Conservation (phyloP, 306 rosid species). For the Glycine tomentella region DNA sequence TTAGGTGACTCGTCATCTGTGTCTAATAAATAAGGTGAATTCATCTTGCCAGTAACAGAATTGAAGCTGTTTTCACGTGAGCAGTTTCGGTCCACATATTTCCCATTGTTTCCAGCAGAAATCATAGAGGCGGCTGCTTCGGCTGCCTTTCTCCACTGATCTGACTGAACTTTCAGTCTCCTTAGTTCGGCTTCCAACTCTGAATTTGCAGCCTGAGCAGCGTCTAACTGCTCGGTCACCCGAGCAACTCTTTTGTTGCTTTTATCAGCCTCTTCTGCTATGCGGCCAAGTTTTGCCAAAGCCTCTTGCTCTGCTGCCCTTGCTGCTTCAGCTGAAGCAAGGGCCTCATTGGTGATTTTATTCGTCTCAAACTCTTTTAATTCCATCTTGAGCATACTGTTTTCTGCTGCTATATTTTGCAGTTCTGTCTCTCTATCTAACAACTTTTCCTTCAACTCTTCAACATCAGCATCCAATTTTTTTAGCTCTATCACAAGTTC, state of each 20-base stretch:
- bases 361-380: constrained; percentile 57
- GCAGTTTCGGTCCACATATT: constrained; percentile 57
- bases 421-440: too few species aligned
- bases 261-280: constrained; percentile 72
- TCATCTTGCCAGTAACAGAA: constrained; percentile 50
- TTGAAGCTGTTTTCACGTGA: constrained; percentile 65
- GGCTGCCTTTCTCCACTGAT: constrained; percentile 95
- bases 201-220: constrained; percentile 69
- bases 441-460: too few species aligned
- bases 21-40: constrained; percentile 75
- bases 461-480: too few species aligned
- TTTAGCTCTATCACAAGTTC: too few species aligned
- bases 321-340: constrained; percentile 58
- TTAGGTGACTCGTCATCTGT: constrained; percentile 72
- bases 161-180: constrained; percentile 85
- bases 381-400: constrained; percentile 43
- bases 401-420: too few species aligned
- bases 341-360: constrained; percentile 49
- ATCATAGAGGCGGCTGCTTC: constrained; percentile 67
- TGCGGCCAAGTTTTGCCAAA: constrained; percentile 58
- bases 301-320: constrained; percentile 76
- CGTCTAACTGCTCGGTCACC: constrained; percentile 80
- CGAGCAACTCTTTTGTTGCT: constrained; percentile 60
- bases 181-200: constrained; percentile 85
- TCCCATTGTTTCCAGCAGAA: constrained; percentile 71